Percentiles rank a stretch among this genome's conserved stretches.
Evolutionary conservation across 495 filamentous ascomycete species (phyloP).

Genomic region (Neurospora hispaniola): DNA sequence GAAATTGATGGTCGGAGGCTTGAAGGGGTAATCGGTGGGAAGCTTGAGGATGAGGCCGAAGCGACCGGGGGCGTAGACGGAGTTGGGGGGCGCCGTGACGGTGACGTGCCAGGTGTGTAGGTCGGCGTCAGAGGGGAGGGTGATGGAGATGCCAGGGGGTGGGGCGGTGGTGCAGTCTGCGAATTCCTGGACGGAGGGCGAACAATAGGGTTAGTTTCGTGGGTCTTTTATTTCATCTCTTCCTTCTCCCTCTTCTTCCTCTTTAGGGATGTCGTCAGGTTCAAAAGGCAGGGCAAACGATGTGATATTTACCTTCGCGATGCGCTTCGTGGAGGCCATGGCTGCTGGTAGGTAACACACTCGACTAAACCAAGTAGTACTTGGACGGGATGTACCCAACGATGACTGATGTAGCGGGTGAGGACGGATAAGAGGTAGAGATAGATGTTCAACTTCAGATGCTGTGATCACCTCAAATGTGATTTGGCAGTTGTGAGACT

Average conservation of each 20-base stretch:
- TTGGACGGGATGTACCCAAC: background rate
- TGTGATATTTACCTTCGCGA: slow-evolving; percentile 42
- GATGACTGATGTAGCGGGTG: background rate
- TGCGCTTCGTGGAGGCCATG: slow-evolving; percentile 49
- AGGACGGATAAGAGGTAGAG: background rate
- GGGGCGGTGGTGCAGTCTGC: slow-evolving; percentile 54
- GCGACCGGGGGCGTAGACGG: slow-evolving; percentile 65
- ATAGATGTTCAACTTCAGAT: background rate
- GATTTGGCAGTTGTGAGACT: background rate
- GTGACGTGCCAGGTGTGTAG: slow-evolving; percentile 75
- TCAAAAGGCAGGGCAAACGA: background rate
- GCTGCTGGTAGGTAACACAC: background rate
- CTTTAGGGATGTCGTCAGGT: no score
- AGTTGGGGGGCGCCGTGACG: slow-evolving; percentile 63
- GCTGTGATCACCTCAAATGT: background rate
- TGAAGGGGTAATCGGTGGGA: slow-evolving; percentile 89
- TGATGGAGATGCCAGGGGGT: slow-evolving; percentile 54
- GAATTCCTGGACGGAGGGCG: slow-evolving; percentile 48
- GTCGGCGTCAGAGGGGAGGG: slow-evolving; percentile 58
- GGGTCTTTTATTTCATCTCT: no score
- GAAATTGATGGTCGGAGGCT: slow-evolving; percentile 78
- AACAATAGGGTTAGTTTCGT: background rate
- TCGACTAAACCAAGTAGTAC: background rate
- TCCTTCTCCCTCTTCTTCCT: no score
- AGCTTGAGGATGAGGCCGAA: slow-evolving; percentile 71